These are phyloP conservation scores for Fusarium concolor DNA, from an alignment of 2,329 filamentous ascomycete species.

Conservation along the genomic window DNA sequence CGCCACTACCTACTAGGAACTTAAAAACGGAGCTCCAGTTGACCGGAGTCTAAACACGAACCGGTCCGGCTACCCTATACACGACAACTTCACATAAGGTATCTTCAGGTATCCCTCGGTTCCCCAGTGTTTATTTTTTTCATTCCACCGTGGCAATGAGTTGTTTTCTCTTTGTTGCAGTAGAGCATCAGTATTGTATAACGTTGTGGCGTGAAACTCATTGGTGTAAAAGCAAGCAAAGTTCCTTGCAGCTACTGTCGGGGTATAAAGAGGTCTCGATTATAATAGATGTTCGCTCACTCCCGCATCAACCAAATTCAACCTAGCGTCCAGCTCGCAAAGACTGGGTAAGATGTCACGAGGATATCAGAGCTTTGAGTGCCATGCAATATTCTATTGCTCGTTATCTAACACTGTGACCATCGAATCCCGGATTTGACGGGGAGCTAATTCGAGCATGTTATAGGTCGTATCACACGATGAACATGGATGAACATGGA, in stretches of 20 bases:
- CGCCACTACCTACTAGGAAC: conserved; percentile 40
- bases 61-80: conserved; percentile 38
- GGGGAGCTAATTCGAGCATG: conserved; percentile 20
- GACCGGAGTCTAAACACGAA: conserved; percentile 1
- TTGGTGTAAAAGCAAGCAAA: background rate
- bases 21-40: conserved; percentile 24
- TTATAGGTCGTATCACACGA: conserved; percentile 12
- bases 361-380: background rate
- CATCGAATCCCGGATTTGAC: background rate
- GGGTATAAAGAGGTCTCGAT: conserved; percentile 4
- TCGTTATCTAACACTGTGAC: background rate
- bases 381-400: background rate
- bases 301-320: conserved; percentile 3
- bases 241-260: background rate
- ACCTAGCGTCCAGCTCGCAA: conserved; percentile 16
- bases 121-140: background rate
- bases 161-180: background rate
- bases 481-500: background rate
- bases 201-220: background rate
- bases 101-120: background rate
- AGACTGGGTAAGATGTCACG: conserved; percentile 25
- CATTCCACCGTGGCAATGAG: background rate
- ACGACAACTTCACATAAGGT: background rate
- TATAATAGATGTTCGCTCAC: background rate
- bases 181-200: background rate